Evolutionary conservation across 345 rosid genomes (phyloP).

Genomic region (Brassica napus): Da-Ae NC_063448.1:48885501-48886000

Average conservation of each 20-base stretch:
- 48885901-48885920: neutral
- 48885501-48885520: conserved; percentile 46
- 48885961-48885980: conserved; percentile 92
- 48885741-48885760: conserved; percentile 56
- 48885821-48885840: conserved; percentile 72
- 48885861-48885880: conserved; percentile 68
- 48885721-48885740: conserved; percentile 88
- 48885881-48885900: neutral
- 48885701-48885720: conserved; percentile 65
- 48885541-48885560: conserved; percentile 58
- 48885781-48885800: conserved; percentile 75
- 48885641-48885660: neutral
- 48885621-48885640: conserved; percentile 70
- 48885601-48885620: conserved; percentile 61
- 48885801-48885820: conserved; percentile 65
- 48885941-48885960: conserved; percentile 91
- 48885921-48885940: neutral
- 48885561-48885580: conserved; percentile 60
- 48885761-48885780: conserved; percentile 66
- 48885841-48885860: conserved; percentile 46
- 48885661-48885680: neutral
- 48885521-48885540: conserved; percentile 59
- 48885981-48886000: conserved; percentile 64
- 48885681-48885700: neutral
- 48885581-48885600: conserved; percentile 62